Evolutionary conservation across 129 eudicot species (phyloP), one percentile per base, ranked within the genome.

Genomic region (Apium graveolens): DNA sequence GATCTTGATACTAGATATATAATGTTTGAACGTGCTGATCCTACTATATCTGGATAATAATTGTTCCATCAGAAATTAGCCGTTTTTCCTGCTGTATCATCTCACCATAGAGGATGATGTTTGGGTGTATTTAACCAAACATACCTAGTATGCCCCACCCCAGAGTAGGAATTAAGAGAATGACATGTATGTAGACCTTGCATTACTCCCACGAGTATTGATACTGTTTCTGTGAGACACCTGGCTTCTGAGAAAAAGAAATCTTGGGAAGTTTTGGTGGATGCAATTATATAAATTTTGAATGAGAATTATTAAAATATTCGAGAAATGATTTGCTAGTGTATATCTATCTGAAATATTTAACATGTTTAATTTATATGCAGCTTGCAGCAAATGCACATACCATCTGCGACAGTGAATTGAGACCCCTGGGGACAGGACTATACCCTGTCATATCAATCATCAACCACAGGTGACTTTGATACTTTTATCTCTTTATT

Each of bases 301-400:
- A 60, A 60, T 60, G 32, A 60, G n/a, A 60, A 60, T 60, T n/a
- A 10, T 3, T 55, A 60, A n/a, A 24, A 60, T 26, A 60, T 60
- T 60, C 11, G 34, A 60, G 68, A n/a, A 60, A 34, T 63, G 65
- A 26, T 27, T 11, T 39, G 68, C 35, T 38, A 18, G n/a, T 41
- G 34, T 6, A 18, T 38, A 31, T 38, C 32, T 16, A 11, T 17
- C 38, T 78, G 21, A 74, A 21, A 38, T 37, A 26, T 21, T 48
- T 76, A 70, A 32, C 57, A 5, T 73, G 48, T 29, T 27, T 34
- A 17, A 78, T 75, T 75, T 29, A 80, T 78, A 5, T 79, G 80
- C 99, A 96, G 99, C 90, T 96, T 34, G 90, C 99, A 38, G 89
- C 97, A 88, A 96, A 96, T 80, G 99, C 97, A 0, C 99, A 96